These are phyloP conservation scores for Monilinia fructicola DNA, from an alignment of 2,329 filamentous ascomycete species.

Conservation along the genomic window DNA sequence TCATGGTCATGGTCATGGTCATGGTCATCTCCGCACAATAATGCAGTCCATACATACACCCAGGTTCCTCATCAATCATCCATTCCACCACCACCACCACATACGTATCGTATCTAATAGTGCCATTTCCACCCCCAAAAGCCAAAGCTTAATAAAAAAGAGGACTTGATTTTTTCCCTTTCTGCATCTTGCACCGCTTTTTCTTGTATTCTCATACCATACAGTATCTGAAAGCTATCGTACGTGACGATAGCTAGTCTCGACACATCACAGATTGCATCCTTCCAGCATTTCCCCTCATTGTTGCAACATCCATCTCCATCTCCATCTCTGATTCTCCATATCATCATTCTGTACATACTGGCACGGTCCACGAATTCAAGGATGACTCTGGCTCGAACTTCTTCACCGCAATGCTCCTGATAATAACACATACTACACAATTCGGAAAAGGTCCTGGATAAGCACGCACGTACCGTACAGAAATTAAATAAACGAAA, in stretches of 20 bases:
- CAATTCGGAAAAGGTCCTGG: conserved; percentile 17
- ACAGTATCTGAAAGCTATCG: background rate
- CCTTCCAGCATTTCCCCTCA: conserved; percentile 5
- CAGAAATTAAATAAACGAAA: conserved; percentile 12
- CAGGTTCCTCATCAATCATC: conserved; percentile 1
- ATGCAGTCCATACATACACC: conserved; percentile 6
- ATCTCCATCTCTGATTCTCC: background rate
- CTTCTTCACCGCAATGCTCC: conserved; percentile 20
- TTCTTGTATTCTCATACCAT: conserved; percentile 5
- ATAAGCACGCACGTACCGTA: conserved; percentile 17
- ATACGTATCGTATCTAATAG: conserved; percentile 11
- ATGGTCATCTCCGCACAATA: conserved; percentile 20
- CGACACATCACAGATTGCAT: conserved; percentile 4
- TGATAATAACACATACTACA: conserved; percentile 20
- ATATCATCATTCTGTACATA: background rate
- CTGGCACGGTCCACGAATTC: conserved; percentile 17
- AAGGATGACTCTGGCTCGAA: conserved; percentile 18
- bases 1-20: conserved; percentile 13
- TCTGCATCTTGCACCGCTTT: conserved; percentile 11
- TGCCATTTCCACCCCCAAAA: conserved; percentile 6
- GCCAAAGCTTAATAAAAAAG: conserved; percentile 17
- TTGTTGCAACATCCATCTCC: background rate
- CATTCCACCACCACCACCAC: background rate
- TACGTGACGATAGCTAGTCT: conserved; percentile 3
- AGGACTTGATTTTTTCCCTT: background rate